Conservation (phyloP, 2,329 filamentous ascomycete species). For the Paecilomyces sp. region DNA sequence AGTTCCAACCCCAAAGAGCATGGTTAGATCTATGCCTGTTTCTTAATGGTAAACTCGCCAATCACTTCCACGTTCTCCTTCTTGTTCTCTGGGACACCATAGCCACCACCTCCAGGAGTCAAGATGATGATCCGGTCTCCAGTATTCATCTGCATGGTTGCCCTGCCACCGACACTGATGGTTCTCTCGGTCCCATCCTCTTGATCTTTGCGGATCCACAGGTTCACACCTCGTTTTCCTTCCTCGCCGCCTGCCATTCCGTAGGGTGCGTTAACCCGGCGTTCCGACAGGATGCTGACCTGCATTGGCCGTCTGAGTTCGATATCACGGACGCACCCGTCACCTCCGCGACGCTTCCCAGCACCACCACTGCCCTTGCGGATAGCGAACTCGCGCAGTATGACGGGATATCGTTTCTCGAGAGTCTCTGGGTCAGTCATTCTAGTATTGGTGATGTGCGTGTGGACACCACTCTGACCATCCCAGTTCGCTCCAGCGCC, state of each 20-base stretch:
- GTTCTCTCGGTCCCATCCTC: conserved; percentile 45
- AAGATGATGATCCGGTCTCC: conserved; percentile 57
- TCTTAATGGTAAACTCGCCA: conserved; percentile 7
- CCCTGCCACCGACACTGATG: conserved; percentile 57
- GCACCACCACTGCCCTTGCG: conserved; percentile 57
- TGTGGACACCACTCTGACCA: conserved; percentile 70
- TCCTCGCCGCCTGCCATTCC: conserved; percentile 78
- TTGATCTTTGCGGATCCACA: conserved; percentile 73
- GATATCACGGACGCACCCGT: conserved; percentile 74
- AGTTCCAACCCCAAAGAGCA: background rate
- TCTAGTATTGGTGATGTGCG: conserved; percentile 82
- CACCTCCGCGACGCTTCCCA: conserved; percentile 63
- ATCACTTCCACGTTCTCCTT: conserved; percentile 21
- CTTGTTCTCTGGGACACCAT: conserved; percentile 20
- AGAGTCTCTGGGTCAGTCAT: conserved; percentile 81
- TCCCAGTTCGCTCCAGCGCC: conserved; percentile 71
- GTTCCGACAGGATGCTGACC: conserved; percentile 70
- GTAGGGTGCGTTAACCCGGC: conserved; percentile 70
- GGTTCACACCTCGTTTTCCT: conserved; percentile 70
- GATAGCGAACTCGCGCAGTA: conserved; percentile 66
- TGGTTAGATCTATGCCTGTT: background rate
- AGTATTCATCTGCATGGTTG: conserved; percentile 52
- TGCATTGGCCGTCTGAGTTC: conserved; percentile 77
- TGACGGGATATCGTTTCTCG: conserved; percentile 70
- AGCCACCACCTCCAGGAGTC: conserved; percentile 48